Evolutionary conservation across 768 basidiomycete species (phyloP).

Genomic region (Termitomyces sp.): DNA sequence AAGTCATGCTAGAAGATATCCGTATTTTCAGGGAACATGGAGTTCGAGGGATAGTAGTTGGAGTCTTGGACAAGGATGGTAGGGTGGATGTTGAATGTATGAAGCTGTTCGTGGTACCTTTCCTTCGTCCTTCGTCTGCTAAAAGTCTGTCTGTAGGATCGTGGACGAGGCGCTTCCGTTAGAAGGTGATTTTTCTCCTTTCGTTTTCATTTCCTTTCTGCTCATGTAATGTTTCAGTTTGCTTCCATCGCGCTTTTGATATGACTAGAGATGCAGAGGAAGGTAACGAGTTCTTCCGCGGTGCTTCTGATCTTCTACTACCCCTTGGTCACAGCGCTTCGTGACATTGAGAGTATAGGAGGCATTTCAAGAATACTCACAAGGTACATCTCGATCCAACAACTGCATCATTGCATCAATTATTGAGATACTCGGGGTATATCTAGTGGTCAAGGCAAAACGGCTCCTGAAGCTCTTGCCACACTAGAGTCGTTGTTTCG

Average conservation of each 20-base stretch:
- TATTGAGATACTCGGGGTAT: neutral
- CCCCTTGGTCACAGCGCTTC: conserved; percentile 34
- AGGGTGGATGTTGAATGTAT: conserved; percentile 58
- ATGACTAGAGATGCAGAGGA: conserved; percentile 56
- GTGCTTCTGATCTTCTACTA: neutral
- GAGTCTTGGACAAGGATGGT: conserved; percentile 56
- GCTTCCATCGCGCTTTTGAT: conserved; percentile 80
- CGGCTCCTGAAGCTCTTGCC: conserved; percentile 41
- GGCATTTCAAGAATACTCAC: conserved; percentile 79
- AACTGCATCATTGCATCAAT: neutral
- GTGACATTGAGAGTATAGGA: conserved; percentile 50
- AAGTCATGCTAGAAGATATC: conserved; percentile 77
- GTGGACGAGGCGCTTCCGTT: conserved; percentile 56
- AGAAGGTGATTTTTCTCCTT: conserved; percentile 47
- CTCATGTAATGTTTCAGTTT: conserved; percentile 42
- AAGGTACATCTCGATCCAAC: conserved; percentile 47
- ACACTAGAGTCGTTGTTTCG: conserved; percentile 40
- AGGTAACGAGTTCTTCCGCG: conserved; percentile 35
- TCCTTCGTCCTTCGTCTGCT: neutral
- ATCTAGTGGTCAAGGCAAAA: conserved; percentile 51
- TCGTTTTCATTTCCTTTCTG: neutral
- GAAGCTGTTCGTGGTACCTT: conserved; percentile 42
- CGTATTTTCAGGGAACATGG: conserved; percentile 53
- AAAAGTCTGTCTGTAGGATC: conserved; percentile 30
- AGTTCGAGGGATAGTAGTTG: conserved; percentile 68